These are phyloP conservation scores for Sarocladium oryzae DNA, from an alignment of 2,329 filamentous ascomycete species.

Conservation along the genomic window DNA sequence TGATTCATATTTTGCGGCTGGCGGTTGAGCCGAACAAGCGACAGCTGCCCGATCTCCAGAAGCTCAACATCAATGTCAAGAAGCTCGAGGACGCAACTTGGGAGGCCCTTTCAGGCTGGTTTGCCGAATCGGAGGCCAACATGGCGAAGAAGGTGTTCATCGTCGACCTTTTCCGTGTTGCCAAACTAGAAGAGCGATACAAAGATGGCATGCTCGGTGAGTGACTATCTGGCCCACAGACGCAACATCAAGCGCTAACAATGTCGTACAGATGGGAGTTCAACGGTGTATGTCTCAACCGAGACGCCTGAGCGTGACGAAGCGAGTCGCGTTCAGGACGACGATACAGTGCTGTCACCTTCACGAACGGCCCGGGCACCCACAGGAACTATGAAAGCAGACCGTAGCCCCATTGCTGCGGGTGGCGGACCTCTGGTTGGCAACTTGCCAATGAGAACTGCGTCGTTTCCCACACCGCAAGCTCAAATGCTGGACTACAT, in stretches of 20 bases:
- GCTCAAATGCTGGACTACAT: slow-evolving; percentile 3
- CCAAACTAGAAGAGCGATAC: slow-evolving; percentile 48
- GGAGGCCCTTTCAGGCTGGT: slow-evolving; percentile 53
- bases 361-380: not conserved
- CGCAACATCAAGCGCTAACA: not conserved
- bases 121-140: slow-evolving; percentile 51
- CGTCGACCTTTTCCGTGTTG: slow-evolving; percentile 57
- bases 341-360: slow-evolving; percentile 24
- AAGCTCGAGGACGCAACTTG: slow-evolving; percentile 53
- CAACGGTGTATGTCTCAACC: slow-evolving; percentile 43
- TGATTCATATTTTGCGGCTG: slow-evolving; percentile 55
- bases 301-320: slow-evolving; percentile 44
- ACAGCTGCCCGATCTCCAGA: slow-evolving; percentile 47
- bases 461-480: not conserved
- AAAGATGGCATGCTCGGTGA: slow-evolving; percentile 52
- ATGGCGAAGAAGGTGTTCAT: slow-evolving; percentile 47
- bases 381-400: not conserved
- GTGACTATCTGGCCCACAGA: slow-evolving; percentile 12
- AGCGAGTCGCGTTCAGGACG: slow-evolving; percentile 25
- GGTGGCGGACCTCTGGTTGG: not conserved
- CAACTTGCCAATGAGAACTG: slow-evolving; percentile 3
- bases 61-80: slow-evolving; percentile 44
- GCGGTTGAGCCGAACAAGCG: slow-evolving; percentile 42
- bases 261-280: slow-evolving; percentile 34
- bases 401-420: not conserved